Conservation (phyloP, 148 eudicot species). For the Chenopodium suecicum region DNA sequence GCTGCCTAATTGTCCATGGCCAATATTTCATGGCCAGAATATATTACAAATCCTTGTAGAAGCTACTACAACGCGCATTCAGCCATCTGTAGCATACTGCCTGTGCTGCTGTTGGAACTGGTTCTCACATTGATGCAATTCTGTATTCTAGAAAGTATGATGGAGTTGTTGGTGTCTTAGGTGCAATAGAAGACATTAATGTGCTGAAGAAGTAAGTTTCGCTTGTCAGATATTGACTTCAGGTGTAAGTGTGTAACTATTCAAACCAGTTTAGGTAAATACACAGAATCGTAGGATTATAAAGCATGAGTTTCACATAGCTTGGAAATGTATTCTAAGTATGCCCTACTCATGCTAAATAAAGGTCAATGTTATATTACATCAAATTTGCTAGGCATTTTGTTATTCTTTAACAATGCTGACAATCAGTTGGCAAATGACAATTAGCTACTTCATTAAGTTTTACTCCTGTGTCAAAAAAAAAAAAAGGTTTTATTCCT, state of each 20-base stretch:
- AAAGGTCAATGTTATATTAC: neutral
- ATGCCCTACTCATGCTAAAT: neutral
- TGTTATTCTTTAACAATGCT: neutral
- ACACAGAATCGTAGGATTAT: neutral
- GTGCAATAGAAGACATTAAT: slow-evolving; percentile 58
- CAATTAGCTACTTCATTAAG: neutral
- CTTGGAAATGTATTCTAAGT: neutral
- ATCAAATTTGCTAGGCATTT: neutral
- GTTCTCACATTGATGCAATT: slow-evolving; percentile 95
- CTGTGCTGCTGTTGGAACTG: slow-evolving; percentile 68
- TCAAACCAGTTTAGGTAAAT: neutral
- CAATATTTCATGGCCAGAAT: neutral
- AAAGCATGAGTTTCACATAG: neutral
- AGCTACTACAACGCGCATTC: neutral
- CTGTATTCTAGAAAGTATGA: slow-evolving; percentile 97
- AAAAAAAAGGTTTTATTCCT: neutral
- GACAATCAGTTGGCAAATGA: neutral
- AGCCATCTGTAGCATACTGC: too few relatives aligned
- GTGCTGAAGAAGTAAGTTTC: slow-evolving; percentile 36
- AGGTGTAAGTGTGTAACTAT: neutral
- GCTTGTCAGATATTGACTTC: neutral
- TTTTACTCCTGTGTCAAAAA: neutral
- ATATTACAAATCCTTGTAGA: neutral
- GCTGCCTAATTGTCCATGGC: neutral
- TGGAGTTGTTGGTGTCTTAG: slow-evolving; percentile 95